Evolutionary conservation across 1,284 basidiomycete genomes (phyloP).

Genomic region (Austropuccinia psidii): DNA sequence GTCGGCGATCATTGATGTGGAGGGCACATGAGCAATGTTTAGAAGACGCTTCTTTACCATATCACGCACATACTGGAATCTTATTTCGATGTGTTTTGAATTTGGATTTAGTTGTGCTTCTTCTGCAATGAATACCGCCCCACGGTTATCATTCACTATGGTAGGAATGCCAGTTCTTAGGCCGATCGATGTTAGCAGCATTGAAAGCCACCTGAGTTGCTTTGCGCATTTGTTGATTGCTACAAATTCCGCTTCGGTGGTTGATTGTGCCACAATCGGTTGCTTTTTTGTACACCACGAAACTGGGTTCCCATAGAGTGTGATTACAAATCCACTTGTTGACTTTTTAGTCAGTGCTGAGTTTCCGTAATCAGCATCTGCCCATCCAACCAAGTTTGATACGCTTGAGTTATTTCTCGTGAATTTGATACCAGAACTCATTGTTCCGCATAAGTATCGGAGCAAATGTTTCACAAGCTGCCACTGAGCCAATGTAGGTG

Average conservation of each 20-base stretch:
- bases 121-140: background rate
- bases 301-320: background rate
- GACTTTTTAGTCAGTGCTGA: background rate
- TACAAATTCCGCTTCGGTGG: background rate
- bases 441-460: background rate
- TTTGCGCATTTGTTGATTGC: background rate
- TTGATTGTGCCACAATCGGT: conserved; percentile 6
- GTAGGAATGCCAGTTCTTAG: background rate
- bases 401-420: background rate
- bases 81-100: background rate
- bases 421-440: background rate
- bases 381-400: background rate
- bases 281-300: conserved; percentile 8
- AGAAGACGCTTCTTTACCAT: background rate
- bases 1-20: background rate
- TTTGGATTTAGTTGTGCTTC: background rate
- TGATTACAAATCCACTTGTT: background rate
- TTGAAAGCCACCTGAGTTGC: conserved; percentile 6
- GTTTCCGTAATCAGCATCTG: conserved; percentile 8
- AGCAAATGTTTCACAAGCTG: background rate
- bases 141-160: background rate
- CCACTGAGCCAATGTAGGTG: background rate
- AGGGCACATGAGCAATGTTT: background rate
- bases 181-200: background rate
- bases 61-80: background rate